Evolutionary conservation across 202 grass and related monocot genomes (phyloP), one percentile per base, ranked within the genome.

Genomic region (Elaeis oleifera): DNA sequence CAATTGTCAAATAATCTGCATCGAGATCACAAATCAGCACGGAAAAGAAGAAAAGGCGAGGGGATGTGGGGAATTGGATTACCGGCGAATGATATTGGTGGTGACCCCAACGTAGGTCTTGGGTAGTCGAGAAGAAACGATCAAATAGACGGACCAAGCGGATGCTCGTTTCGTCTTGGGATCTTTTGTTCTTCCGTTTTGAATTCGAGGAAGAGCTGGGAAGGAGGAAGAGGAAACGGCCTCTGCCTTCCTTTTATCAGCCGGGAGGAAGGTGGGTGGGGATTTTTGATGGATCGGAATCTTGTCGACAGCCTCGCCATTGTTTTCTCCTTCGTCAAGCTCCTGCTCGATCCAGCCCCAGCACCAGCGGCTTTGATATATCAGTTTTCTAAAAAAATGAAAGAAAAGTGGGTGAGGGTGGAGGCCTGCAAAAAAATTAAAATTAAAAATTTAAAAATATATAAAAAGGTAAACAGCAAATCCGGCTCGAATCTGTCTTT

Each of bases 81-180:
- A 97, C 92, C 87, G 66, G 50, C 87, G 92, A 62, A 79, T 44
- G 84, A 97, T 89, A 63, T 91, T 77, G 18, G 87, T 96, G 23
- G 92, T 96, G 79, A 91, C 79, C 29, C 91, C 84, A 23, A 96
- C 91, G 54, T 96, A 91, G 19, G 84, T 90, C 39, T 72, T 79
- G 23, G 67, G 73, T 57, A 76, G 67, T 65, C 60, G 70, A 23
- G 74, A 88, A 25, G 90, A 96, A 17, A 89, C 72, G 61, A 96
- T 83, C 18, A 90, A 76, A 67, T 90, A 88, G 13, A 96, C 81
- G 55, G 75, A 88, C 90, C 87, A 90, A 8, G 18, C 24, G 23
- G 78, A 50, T 13, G 56, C 24, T 16, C 29, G 53, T 21, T 24
- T 13, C 16, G 36, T 21, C 11, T 13, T 56, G 16, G 36, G 21